Evolutionary conservation across 2,329 filamentous ascomycete species (phyloP).

Genomic region (Thermoascus crustaceus): DNA sequence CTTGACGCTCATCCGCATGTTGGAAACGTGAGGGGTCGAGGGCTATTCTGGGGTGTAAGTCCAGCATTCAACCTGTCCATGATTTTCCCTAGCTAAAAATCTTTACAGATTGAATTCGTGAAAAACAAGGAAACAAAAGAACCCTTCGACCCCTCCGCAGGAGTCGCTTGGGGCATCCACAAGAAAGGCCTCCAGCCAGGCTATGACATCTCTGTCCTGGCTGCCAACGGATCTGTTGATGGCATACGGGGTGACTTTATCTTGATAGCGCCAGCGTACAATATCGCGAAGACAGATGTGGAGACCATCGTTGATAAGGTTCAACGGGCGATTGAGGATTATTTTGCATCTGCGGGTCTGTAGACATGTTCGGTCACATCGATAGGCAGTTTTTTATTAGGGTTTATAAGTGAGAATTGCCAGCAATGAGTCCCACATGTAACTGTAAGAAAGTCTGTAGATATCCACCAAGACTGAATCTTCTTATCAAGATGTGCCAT

Average conservation of each 20-base stretch:
- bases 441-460: no score
- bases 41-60: conserved; percentile 48
- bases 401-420: no score
- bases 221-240: conserved; percentile 44
- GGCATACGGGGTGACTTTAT: conserved; percentile 47
- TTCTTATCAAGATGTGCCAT: no score
- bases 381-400: no score
- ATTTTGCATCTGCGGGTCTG: not conserved
- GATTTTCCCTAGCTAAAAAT: conserved; percentile 5
- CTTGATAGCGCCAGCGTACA: conserved; percentile 48
- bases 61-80: not conserved
- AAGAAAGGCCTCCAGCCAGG: conserved; percentile 32
- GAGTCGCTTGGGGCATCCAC: conserved; percentile 39
- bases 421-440: no score
- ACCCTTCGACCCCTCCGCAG: conserved; percentile 38
- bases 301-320: conserved; percentile 41
- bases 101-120: conserved; percentile 47
- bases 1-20: conserved; percentile 40
- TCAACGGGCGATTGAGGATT: conserved; percentile 33
- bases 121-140: conserved; percentile 42
- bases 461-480: no score
- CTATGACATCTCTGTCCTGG: conserved; percentile 45
- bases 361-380: not conserved
- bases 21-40: conserved; percentile 47
- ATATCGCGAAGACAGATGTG: conserved; percentile 41